A percentile compares a stretch with the other conserved stretches of the same genome.
phyloP scores from a whole-genome alignment of 768 basidiomycete genomes.

The Suillus occidentalis region DNA sequence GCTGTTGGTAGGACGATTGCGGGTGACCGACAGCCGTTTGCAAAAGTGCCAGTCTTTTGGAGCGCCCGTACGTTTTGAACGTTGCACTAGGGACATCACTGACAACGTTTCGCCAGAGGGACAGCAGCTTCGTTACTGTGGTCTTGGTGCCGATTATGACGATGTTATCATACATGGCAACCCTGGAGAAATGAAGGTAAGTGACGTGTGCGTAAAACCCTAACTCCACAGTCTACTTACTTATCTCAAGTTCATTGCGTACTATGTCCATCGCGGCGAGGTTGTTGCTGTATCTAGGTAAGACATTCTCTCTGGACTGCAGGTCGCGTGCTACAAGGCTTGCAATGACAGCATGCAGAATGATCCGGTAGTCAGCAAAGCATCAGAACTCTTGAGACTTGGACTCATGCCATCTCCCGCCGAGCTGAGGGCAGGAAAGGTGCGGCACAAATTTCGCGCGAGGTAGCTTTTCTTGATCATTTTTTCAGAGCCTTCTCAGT shows the following conservation, averaged over 20 bases:
- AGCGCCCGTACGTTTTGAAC: constrained; percentile 64
- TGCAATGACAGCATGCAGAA: constrained; percentile 62
- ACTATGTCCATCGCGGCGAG: constrained; percentile 65
- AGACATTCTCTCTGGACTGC: constrained; percentile 10
- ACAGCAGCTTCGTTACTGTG: constrained; percentile 84
- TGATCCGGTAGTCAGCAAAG: constrained; percentile 78
- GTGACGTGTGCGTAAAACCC: constrained; percentile 7
- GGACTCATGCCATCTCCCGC: constrained; percentile 78
- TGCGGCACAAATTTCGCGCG: constrained; percentile 28
- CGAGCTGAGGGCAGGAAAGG: constrained; percentile 76
- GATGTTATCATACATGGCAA: constrained; percentile 79
- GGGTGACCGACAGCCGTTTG: constrained; percentile 60
- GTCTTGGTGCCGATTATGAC: constrained; percentile 68
- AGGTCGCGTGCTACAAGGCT: background rate
- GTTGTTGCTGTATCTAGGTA: constrained; percentile 70
- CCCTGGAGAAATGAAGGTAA: constrained; percentile 74
- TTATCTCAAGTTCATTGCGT: constrained; percentile 66
- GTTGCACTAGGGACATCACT: constrained; percentile 2
- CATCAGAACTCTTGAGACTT: constrained; percentile 74
- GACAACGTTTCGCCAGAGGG: constrained; percentile 52
- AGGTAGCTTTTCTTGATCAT: background rate
- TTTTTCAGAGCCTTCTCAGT: constrained; percentile 27
- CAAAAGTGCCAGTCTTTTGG: constrained; percentile 87
- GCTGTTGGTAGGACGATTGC: constrained; percentile 80
- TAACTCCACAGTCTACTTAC: background rate